Evolutionary conservation across 768 basidiomycete species (phyloP), one percentile per base, ranked within the genome.

Genomic region (Nidula microcarpa): DNA sequence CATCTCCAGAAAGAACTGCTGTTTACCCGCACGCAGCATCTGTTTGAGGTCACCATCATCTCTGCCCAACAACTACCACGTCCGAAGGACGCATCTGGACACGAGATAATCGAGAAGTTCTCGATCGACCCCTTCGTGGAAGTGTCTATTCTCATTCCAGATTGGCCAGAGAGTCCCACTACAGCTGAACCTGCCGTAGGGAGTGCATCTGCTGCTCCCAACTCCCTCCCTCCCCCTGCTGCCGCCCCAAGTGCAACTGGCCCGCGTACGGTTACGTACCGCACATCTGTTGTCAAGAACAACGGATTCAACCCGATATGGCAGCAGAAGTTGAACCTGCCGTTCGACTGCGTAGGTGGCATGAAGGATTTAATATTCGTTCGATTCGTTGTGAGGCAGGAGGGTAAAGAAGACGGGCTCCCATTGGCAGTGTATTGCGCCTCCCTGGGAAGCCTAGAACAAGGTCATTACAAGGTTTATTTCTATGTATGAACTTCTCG

Each of bases 221-320:
- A 33, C 5, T 17, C 35, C 57, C 61, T 4, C 49, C 60, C 32
- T 56, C 55, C 53, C 7, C 49, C 51, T 1, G 55, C 54, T 16
- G 50, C 44, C 16, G 52, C 33, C n/a, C 59, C 53, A 4, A 48
- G 54, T 6, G 52, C 62, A 14, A 55, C 59, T 11, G 53, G 65
- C 14, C 58, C 70, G 18, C 69, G 76, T 49, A 78, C 78, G 6
- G 70, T 83, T 32, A 77, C 80, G 9, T 72, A 66, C 50, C 77
- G 81, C 53, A 95, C 94, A 11, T 68, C 69, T n/a, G 73, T 78
- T 2, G 86, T 95, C 53, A 87, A 86, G 68, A 87, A 90, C 65
- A 96, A 95, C 62, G 92, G 96, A 2, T 95, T 97, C 73, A 97
- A 97, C 66, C 96, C 96, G 0, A 74, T 84, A 4, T 98, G 94